Evolutionary conservation across 352 stramenopile genomes (phyloP).

Genomic region (Peronospora destructor): DNA sequence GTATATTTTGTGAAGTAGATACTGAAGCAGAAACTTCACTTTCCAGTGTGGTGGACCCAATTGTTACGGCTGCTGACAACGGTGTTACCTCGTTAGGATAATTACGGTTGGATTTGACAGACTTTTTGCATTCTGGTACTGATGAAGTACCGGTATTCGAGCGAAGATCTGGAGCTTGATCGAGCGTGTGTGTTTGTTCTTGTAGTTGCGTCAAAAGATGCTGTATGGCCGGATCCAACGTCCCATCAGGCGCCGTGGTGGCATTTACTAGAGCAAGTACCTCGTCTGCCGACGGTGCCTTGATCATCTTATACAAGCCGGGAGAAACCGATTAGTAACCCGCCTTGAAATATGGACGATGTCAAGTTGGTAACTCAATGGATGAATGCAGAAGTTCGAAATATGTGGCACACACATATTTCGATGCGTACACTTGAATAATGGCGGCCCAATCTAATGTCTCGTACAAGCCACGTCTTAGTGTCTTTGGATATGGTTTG

Average conservation of each 20-base stretch:
- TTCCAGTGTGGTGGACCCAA: conserved; percentile 7
- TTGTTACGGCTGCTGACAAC: conserved; percentile 20
- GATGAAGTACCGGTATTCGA: conserved; percentile 4
- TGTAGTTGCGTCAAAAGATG: conserved; percentile 54
- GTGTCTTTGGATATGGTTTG: conserved; percentile 25
- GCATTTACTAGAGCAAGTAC: conserved; percentile 53
- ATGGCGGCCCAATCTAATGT: conserved; percentile 24
- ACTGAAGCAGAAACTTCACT: conserved; percentile 3
- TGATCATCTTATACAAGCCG: conserved; percentile 14
- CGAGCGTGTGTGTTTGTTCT: conserved; percentile 24
- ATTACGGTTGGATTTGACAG: conserved; percentile 1
- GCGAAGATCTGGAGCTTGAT: conserved; percentile 15
- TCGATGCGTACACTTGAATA: not conserved
- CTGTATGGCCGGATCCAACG: conserved; percentile 41
- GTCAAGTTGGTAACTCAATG: too few relatives aligned
- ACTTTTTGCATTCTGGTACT: conserved; percentile 1
- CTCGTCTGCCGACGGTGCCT: conserved; percentile 46
- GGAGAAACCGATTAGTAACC: conserved; percentile 24
- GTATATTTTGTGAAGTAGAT: not conserved
- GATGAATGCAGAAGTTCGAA: not conserved
- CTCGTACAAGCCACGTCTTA: conserved; percentile 74
- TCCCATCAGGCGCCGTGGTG: conserved; percentile 26
- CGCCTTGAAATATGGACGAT: conserved; percentile 16
- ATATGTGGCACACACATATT: conserved; percentile 3
- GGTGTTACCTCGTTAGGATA: conserved; percentile 26